Evolutionary conservation across 2,329 filamentous ascomycete genomes (phyloP), one percentile per base, ranked within the genome.

Genomic region (Shiraia bambusicola): DNA sequence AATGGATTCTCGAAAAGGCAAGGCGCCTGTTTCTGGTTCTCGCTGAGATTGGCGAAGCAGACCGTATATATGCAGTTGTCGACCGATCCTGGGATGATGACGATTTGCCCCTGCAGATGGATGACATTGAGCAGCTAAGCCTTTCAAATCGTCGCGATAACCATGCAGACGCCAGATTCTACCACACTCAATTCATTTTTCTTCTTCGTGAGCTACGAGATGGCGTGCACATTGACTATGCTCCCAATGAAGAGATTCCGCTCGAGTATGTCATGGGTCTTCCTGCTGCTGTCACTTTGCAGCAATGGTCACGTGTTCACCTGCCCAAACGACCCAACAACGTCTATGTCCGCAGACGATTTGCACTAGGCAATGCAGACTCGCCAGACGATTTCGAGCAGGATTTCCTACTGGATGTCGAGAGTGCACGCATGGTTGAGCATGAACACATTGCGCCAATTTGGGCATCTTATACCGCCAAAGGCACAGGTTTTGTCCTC

Each of bases 51-150:
- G 83, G 82, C 24, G 76, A 86, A 9, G 80, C 86, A 0, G 83
- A 87, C 54, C 83, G 86, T 62, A 88, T 90, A 46, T 90, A 90
- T 58, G 80, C 80, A 29, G 75, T 87, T 37, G 81, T 89, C 43
- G 86, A 90, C 66, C 82, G 86, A 58, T 85, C 83, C 15, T 88
- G 85, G 85, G 84, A 87, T 53, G 87, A 91, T 58, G 77, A 81
- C 38, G 86, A 91, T 67, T 72, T 91, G 29, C 87, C 87, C 4
- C 75, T 90, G 34, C 73, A 81, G 4, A 71, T 79, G 38, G 82
- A 86, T 36, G 80, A 86, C 45, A 77, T 89, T 32, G 76, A 79
- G 53, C 78, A 79, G 33, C 76, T 89, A 13, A 75, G 77, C 22
- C 71, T 88, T 30, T 81, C 81, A 0, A 74, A 77, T 15, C 69